Base-by-base conservation (phyloP, 805 yeast genomes). In the Saccharomycopsis synnaedendra region DNA sequence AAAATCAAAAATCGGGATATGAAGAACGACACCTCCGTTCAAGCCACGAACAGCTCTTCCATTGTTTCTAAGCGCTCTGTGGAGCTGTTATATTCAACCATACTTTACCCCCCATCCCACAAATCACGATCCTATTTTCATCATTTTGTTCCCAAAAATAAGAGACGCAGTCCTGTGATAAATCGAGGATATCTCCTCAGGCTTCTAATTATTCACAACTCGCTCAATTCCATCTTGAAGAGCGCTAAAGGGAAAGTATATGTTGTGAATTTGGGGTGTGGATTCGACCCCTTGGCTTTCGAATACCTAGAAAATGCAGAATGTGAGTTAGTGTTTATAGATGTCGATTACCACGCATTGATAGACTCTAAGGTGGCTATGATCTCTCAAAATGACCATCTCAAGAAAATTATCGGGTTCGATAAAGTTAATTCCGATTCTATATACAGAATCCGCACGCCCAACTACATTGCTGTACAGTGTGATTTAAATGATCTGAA, bases 171-270 rank as follows among this genome's bases (percentile, higher is more conserved):
- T 0, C 94, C 95, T 0, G 80, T 84, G 3, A 83, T 85, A 37
- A 85, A 85, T 57, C 65, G 94, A 55, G 94, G 94, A 0, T 85
- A 85, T 61, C 85, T 93, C 89, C 66, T 82, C 7, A 67, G 95
- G 49, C 78, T 85, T 78, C 78, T 80, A 55, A 76, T 85, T 3
- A 79, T 85, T 44, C 71, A 75, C 51, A 67, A 68, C 39, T 62
- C 75, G 38, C 66, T 84, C 9, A 63, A 67, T 31, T 63, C 70
- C 30, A 75, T 84, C n/a, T 59, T 73, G 3, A 44, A 56, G 6
- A 59, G 64, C 29, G 59, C 54, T 3, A 50, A 54, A 4, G 46
- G 54, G 3, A 50, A 48, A 3, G 49, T 74, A 4, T 58, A 64
- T 8, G 68, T 85, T 1, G 69, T 85, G 32, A 85, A 85, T 61